Conservation (phyloP, 1,284 basidiomycete genomes). For the Leccinum angustisporum region DNA sequence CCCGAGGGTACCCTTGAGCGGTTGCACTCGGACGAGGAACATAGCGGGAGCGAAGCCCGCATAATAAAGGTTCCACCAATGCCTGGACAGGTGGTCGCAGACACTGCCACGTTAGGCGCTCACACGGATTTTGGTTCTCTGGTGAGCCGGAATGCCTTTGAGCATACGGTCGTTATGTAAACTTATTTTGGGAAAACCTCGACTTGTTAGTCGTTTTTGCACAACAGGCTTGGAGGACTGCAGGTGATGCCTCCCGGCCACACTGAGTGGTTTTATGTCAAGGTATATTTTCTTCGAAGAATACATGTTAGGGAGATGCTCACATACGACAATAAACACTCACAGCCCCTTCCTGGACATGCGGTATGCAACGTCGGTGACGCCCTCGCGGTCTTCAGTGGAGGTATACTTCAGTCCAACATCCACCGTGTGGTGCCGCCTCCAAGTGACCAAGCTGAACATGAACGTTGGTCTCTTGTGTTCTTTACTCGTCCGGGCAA, state of each 20-base stretch:
- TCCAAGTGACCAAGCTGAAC: conserved; percentile 43
- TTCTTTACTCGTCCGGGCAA: conserved; percentile 65
- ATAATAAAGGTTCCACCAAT: conserved; percentile 52
- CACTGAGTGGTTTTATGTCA: conserved; percentile 68
- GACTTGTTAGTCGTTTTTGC: conserved; percentile 52
- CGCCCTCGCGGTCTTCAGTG: conserved; percentile 56
- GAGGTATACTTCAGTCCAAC: conserved; percentile 57
- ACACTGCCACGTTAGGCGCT: conserved; percentile 44
- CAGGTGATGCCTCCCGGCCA: conserved; percentile 66
- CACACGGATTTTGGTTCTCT: conserved; percentile 60
- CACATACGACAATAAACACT: not conserved
- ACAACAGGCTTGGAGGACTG: conserved; percentile 70
- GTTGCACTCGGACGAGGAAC: conserved; percentile 47
- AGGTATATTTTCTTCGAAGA: conserved; percentile 36
- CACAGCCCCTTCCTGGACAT: conserved; percentile 54
- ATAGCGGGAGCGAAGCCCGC: conserved; percentile 61
- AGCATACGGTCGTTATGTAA: not conserved
- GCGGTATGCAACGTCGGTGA: conserved; percentile 65
- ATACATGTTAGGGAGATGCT: not conserved
- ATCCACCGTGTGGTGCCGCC: conserved; percentile 53
- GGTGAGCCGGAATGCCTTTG: conserved; percentile 27
- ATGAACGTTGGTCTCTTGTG: conserved; percentile 58
- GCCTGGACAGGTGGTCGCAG: conserved; percentile 21
- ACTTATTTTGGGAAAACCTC: not conserved
- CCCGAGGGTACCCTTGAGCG: conserved; percentile 48